Percentiles rank a stretch among this genome's conserved stretches.
Conservation (phyloP, 23 red algal genomes). For the Gracilaria domingensis region DNA sequence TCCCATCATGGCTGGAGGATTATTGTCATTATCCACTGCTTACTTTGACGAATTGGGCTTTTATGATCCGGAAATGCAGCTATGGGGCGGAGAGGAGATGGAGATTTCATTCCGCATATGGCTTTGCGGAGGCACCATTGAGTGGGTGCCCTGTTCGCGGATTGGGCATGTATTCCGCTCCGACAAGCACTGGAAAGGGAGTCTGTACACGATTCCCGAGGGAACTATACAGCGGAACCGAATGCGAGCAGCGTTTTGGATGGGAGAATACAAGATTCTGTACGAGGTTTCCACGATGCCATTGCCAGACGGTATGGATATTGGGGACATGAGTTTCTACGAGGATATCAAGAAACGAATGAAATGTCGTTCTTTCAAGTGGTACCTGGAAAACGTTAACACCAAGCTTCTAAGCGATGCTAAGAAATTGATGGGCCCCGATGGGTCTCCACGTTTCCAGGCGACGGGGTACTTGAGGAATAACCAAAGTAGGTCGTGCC, state of each 20-base stretch:
- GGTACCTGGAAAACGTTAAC: constrained; percentile 69
- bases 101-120: constrained; percentile 74
- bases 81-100: constrained; percentile 78
- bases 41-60: constrained; percentile 66
- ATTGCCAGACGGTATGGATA: constrained; percentile 1
- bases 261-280: constrained; percentile 50
- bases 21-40: constrained; percentile 42
- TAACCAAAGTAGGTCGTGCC: constrained; percentile 5
- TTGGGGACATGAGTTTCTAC: constrained; percentile 55
- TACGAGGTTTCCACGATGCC: constrained; percentile 25
- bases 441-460: constrained; percentile 17
- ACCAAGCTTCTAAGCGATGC: constrained; percentile 29
- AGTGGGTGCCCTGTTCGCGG: constrained; percentile 63
- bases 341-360: constrained; percentile 51
- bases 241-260: constrained; percentile 60
- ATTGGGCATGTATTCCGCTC: constrained; percentile 79
- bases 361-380: constrained; percentile 47
- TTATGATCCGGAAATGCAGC: constrained; percentile 68
- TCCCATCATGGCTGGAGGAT: constrained; percentile 73
- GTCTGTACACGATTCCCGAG: constrained; percentile 66
- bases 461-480: constrained; percentile 57
- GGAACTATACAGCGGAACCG: constrained; percentile 50
- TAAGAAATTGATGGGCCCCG: constrained; percentile 9
- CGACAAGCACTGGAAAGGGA: constrained; percentile 61
- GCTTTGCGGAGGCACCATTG: constrained; percentile 67